Evolutionary conservation across 2,329 filamentous ascomycete species (phyloP).

Genomic region (Xylariaceae sp.): DNA sequence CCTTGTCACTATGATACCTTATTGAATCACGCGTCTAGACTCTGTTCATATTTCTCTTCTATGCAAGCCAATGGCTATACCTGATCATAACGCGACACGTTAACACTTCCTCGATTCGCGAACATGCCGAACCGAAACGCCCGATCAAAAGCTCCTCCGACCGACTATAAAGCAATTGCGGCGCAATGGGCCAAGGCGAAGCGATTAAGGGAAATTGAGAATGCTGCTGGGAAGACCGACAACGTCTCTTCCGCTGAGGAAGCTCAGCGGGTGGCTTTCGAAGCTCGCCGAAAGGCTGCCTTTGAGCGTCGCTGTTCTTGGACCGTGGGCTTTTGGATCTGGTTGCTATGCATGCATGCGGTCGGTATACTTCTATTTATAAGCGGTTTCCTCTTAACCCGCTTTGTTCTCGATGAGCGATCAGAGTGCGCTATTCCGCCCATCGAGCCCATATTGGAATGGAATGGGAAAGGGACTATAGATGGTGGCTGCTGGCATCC

Average conservation of each 20-base stretch:
- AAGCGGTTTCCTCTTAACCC: constrained; percentile 89
- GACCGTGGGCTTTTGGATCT: constrained; percentile 69
- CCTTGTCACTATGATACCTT: constrained; percentile 4
- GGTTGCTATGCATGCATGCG: constrained; percentile 73
- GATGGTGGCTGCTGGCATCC: constrained; percentile 91
- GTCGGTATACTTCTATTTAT: constrained; percentile 90
- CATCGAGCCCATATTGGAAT: constrained; percentile 52
- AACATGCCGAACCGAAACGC: constrained; percentile 36
- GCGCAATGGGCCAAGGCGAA: constrained; percentile 58
- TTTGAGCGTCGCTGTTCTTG: constrained; percentile 59
- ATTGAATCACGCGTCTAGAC: not conserved
- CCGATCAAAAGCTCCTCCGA: constrained; percentile 30
- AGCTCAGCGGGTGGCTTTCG: constrained; percentile 49
- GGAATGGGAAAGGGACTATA: constrained; percentile 47
- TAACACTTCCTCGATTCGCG: constrained; percentile 17
- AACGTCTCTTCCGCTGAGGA: constrained; percentile 45
- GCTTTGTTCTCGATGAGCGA: constrained; percentile 76
- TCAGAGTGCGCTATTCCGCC: constrained; percentile 73
- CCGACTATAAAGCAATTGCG: constrained; percentile 57
- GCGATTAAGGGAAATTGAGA: constrained; percentile 49
- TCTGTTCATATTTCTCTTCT: constrained; percentile 1
- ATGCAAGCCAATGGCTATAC: constrained; percentile 29
- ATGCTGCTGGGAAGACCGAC: constrained; percentile 38
- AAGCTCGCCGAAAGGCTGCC: constrained; percentile 49
- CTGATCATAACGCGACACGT: constrained; percentile 21